These are phyloP conservation scores for Carallia pectinifolia DNA, from an alignment of 345 rosid species.

Conservation along the genomic window DNA sequence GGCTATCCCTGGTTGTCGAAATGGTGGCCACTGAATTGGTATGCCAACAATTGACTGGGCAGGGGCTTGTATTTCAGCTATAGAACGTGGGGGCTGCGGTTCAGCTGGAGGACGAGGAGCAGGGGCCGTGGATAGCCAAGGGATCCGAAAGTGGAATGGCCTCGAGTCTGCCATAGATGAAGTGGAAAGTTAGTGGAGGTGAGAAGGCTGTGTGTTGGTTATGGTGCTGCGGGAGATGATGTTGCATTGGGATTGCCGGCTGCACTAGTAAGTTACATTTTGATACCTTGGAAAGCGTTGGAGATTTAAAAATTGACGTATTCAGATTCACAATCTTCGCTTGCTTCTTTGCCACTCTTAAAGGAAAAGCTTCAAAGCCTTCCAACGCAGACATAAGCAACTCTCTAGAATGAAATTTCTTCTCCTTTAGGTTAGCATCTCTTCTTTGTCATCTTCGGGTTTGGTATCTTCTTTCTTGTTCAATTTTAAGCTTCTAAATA, in stretches of 20 bases:
- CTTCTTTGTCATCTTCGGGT: slow-evolving; percentile 9
- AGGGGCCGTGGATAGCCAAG: slow-evolving; percentile 43
- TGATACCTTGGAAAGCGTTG: slow-evolving; percentile 40
- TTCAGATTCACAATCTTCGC: slow-evolving; percentile 18
- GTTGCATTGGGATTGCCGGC: background rate
- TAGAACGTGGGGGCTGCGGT: slow-evolving; percentile 30
- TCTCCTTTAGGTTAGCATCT: slow-evolving; percentile 51
- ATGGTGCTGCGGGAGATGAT: background rate
- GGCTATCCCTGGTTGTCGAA: slow-evolving; percentile 40
- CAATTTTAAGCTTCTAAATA: background rate
- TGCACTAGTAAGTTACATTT: slow-evolving; percentile 21
- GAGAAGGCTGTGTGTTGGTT: background rate
- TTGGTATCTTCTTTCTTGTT: background rate
- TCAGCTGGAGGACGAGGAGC: slow-evolving; percentile 16
- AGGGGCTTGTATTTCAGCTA: slow-evolving; percentile 29
- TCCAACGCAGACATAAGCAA: slow-evolving; percentile 8
- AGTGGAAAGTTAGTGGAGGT: background rate
- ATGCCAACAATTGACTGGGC: slow-evolving; percentile 24
- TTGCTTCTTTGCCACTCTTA: slow-evolving; percentile 25
- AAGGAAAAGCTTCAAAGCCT: slow-evolving; percentile 22
- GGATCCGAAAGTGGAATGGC: slow-evolving; percentile 52
- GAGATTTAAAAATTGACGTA: slow-evolving; percentile 1
- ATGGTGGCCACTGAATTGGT: slow-evolving; percentile 38
- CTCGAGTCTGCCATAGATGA: slow-evolving; percentile 44
- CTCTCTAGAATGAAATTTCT: slow-evolving; percentile 14